Evolutionary conservation across 495 filamentous ascomycete genomes (phyloP).

Genomic region (Neurospora sp.): DNA sequence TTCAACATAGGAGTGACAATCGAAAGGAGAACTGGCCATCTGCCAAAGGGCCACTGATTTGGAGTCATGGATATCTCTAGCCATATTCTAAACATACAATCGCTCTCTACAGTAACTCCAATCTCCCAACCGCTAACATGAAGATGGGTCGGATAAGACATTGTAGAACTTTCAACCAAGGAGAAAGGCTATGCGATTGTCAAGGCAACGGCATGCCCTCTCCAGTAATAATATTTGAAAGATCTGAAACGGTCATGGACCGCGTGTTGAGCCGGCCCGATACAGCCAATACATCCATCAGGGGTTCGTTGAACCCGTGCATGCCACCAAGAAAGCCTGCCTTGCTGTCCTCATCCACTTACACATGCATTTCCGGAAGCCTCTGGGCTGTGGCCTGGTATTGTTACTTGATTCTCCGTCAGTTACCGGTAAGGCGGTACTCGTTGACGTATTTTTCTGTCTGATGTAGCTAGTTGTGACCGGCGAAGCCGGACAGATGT

Average conservation of each 20-base stretch:
- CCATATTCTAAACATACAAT: background rate
- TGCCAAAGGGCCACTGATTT: background rate
- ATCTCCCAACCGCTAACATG: background rate
- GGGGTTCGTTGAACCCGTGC: constrained; percentile 12
- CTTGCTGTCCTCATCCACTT: constrained; percentile 16
- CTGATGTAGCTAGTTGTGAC: background rate
- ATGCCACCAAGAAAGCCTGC: constrained; percentile 13
- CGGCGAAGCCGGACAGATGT: background rate
- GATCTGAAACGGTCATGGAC: background rate
- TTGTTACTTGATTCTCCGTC: background rate
- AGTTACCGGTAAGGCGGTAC: background rate
- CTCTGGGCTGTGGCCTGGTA: background rate
- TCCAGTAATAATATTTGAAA: background rate
- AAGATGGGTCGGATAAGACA: background rate
- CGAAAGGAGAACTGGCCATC: background rate
- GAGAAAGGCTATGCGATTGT: background rate
- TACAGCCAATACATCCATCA: background rate
- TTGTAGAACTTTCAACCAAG: background rate
- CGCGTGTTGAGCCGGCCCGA: background rate
- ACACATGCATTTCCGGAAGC: constrained; percentile 14
- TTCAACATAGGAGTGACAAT: background rate
- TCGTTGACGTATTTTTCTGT: background rate
- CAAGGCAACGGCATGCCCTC: background rate
- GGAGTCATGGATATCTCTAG: background rate
- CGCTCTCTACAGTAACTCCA: background rate